Conservation (phyloP, 2,329 filamentous ascomycete genomes). For the Colletotrichum zoysiae region DNA sequence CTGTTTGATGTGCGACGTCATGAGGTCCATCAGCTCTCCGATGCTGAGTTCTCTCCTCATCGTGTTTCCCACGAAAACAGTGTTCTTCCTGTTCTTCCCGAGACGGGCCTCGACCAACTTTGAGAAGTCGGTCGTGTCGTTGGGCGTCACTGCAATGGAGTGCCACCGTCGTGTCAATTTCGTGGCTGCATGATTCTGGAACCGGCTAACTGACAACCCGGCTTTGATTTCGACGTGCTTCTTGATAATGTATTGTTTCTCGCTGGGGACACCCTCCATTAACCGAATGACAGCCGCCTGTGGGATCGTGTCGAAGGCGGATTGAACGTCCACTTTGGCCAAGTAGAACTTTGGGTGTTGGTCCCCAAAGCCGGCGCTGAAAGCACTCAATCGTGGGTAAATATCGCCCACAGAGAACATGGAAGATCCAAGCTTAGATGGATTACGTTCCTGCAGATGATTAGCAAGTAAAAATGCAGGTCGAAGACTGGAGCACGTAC, state of each 20-base stretch:
- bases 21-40: conserved; percentile 73
- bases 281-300: conserved; percentile 79
- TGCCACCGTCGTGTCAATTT: conserved; percentile 65
- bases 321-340: conserved; percentile 90
- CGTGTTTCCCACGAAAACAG: conserved; percentile 81
- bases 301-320: conserved; percentile 96
- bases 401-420: conserved; percentile 87
- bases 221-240: conserved; percentile 80
- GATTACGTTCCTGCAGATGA: conserved; percentile 55
- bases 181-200: conserved; percentile 48
- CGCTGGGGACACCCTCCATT: conserved; percentile 67
- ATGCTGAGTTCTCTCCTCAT: conserved; percentile 69
- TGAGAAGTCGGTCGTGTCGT: conserved; percentile 59
- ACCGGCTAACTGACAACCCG: conserved; percentile 47
- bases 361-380: conserved; percentile 66
- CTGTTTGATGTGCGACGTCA: conserved; percentile 82
- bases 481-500: conserved; percentile 52
- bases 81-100: conserved; percentile 68
- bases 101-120: conserved; percentile 57
- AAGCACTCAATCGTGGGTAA: conserved; percentile 77
- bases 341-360: conserved; percentile 75
- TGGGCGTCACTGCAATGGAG: conserved; percentile 60
- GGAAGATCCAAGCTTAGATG: conserved; percentile 78
- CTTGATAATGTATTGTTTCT: conserved; percentile 75
- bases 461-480: background rate